A percentile compares a stretch with the other conserved stretches of the same genome.
These are phyloP conservation scores for Telopea speciosissima DNA, from an alignment of 177 flowering plant species.

Conservation along the genomic window DNA sequence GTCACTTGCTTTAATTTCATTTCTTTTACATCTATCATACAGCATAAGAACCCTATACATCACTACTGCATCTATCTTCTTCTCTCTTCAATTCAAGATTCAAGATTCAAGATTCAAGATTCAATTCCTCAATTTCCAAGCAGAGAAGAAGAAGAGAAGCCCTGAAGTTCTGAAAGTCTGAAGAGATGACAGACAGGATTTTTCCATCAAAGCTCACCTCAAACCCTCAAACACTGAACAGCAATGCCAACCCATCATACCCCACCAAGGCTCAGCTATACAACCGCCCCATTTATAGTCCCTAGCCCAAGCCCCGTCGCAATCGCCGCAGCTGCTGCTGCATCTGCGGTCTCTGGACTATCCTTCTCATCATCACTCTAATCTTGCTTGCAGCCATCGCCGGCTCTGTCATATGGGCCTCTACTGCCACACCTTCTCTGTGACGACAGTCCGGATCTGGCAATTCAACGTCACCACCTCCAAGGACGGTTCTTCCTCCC, in stretches of 20 bases:
- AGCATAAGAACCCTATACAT: neutral
- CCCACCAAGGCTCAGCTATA: conserved; percentile 61
- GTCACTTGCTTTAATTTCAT: neutral
- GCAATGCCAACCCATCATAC: conserved; percentile 22
- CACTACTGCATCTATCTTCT: conserved; percentile 4
- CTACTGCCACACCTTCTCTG: conserved; percentile 67
- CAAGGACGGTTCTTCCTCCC: conserved; percentile 10
- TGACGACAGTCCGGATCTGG: conserved; percentile 49
- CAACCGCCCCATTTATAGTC: conserved; percentile 66
- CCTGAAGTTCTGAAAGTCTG: neutral
- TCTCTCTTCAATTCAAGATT: neutral
- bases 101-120: conserved; percentile 23
- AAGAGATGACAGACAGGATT: too few species aligned
- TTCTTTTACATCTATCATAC: conserved; percentile 2
- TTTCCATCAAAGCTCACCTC: conserved; percentile 39
- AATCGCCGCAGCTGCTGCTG: conserved; percentile 56
- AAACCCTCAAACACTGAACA: conserved; percentile 9
- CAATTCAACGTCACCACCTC: conserved; percentile 55
- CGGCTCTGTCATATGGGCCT: conserved; percentile 46
- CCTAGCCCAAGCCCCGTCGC: conserved; percentile 37
- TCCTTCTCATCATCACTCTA: conserved; percentile 35
- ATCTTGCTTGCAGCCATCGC: conserved; percentile 52
- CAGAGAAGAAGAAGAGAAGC: too few species aligned
- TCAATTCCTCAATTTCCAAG: too few species aligned
- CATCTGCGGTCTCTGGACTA: conserved; percentile 44